A percentile compares a stretch with the other conserved stretches of the same genome.
These are phyloP conservation scores for Candida ortonii DNA, from an alignment of 805 yeast genomes.

Conservation along the genomic window DNA sequence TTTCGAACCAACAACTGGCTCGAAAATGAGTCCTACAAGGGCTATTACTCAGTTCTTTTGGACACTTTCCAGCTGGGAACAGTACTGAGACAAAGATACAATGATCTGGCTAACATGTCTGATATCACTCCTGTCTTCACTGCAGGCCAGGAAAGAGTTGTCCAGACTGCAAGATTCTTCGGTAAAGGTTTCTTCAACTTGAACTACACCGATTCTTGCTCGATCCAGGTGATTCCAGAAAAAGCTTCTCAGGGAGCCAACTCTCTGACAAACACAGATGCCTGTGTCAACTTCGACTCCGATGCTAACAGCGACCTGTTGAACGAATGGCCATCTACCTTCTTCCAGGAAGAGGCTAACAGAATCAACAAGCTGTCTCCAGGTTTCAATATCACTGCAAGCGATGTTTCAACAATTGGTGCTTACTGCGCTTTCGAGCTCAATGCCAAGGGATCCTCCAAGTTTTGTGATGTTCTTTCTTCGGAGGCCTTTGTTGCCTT, in stretches of 20 bases:
- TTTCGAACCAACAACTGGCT: conserved; percentile 1
- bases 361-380: conserved; percentile 53
- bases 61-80: conserved; percentile 47
- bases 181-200: conserved; percentile 53
- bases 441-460: conserved; percentile 62
- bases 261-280: conserved; percentile 38
- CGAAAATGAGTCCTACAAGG: conserved; percentile 47
- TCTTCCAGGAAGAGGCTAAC: conserved; percentile 41
- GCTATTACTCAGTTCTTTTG: conserved; percentile 49
- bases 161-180: conserved; percentile 49
- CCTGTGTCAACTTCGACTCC: conserved; percentile 33
- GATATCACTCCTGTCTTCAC: conserved; percentile 46
- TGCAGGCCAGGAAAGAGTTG: conserved; percentile 50
- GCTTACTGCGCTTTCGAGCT: conserved; percentile 69
- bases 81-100: conserved; percentile 46
- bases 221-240: conserved; percentile 45
- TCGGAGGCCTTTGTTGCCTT: conserved; percentile 59
- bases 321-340: conserved; percentile 16
- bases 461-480: conserved; percentile 63
- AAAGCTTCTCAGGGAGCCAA: conserved; percentile 48
- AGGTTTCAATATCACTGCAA: conserved; percentile 46
- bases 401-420: conserved; percentile 52
- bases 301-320: conserved; percentile 30
- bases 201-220: conserved; percentile 35
- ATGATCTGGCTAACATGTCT: conserved; percentile 38